Base-by-base conservation (phyloP, 768 basidiomycete species). In the Cubamyces lactineus region DNA sequence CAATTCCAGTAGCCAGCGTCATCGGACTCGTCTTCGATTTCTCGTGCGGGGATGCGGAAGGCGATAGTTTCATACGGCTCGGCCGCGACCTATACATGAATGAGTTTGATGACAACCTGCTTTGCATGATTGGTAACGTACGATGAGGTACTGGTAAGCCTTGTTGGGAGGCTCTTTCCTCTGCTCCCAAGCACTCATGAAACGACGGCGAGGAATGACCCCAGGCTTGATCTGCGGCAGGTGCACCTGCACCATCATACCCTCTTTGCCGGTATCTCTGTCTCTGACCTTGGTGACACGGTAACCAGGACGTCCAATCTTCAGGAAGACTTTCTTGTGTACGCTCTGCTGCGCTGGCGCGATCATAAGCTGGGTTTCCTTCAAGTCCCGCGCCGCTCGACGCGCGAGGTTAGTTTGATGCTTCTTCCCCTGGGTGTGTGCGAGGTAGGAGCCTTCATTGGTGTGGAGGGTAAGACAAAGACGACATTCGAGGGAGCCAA, bases 11-110 rank as follows among this genome's bases (percentile, higher is more conserved):
- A 92, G 16, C 89, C 88, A 28, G 89, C 91, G 68, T 96, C 94
- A 62, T 94, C 89, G 48, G 91, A 85, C 70, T 94, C 94, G 69
- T 96, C 94, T 75, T 98, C 96, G 63, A 99, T 96, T 76, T 98
- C 96, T 53, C 93, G 86, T 24, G 97, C 92, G 48, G 96, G 97
- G 70, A 99, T 94, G 17, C 96, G 92, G 82, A 98, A 98, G n/a
- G 95, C 94, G 67, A 99, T 94, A 3, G 96, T 98, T 77, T 99
- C 97, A 72, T 98, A 99, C 5, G 96, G 96, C 70, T 98, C 97
- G n/a, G 97, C 95, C 17, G 96, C 97, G 62, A 98, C 93, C 96
- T 98, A 59, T 1, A 63, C 66, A n/a, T n/a, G n/a, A 50, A 57
- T n/a, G 30, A 1, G 43, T 81, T 73, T n/a, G n/a, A n/a, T n/a